A percentile compares a stretch with the other conserved stretches of the same genome.
Conservation (phyloP, 1,284 basidiomycete genomes). For the Entoloma clypeatum region DNA sequence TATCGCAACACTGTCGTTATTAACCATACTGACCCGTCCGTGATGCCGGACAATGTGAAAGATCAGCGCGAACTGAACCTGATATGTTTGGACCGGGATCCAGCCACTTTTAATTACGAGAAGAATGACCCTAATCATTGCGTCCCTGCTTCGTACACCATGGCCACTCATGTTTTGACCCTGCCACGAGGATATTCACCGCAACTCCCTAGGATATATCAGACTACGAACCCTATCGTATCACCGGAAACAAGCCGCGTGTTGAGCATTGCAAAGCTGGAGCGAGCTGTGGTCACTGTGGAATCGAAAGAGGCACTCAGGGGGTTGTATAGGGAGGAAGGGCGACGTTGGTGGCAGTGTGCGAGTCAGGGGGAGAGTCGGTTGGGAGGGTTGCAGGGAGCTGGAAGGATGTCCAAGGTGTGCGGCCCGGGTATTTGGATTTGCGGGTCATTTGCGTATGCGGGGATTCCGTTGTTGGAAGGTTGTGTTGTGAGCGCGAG, state of each 20-base stretch:
- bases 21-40: constrained; percentile 60
- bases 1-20: constrained; percentile 57
- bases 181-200: constrained; percentile 30
- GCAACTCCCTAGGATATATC: constrained; percentile 44
- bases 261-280: constrained; percentile 55
- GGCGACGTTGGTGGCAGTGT: constrained; percentile 37
- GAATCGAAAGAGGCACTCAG: constrained; percentile 47
- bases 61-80: constrained; percentile 69
- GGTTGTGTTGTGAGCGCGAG: constrained; percentile 61
- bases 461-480: constrained; percentile 61
- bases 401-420: constrained; percentile 27
- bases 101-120: constrained; percentile 4
- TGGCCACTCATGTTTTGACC: constrained; percentile 58
- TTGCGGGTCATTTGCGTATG: constrained; percentile 54
- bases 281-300: constrained; percentile 56
- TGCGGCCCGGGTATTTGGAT: constrained; percentile 50
- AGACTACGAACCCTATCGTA: constrained; percentile 73
- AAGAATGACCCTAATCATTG: constrained; percentile 10
- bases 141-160: constrained; percentile 49
- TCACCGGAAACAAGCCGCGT: constrained; percentile 44
- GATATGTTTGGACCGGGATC: constrained; percentile 29
- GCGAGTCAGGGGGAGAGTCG: constrained; percentile 30
- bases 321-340: constrained; percentile 36
- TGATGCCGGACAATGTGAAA: constrained; percentile 45
- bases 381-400: constrained; percentile 52